phyloP scores from a whole-genome alignment of 345 rosid species.

The Conringia planisiliqua region DNA sequence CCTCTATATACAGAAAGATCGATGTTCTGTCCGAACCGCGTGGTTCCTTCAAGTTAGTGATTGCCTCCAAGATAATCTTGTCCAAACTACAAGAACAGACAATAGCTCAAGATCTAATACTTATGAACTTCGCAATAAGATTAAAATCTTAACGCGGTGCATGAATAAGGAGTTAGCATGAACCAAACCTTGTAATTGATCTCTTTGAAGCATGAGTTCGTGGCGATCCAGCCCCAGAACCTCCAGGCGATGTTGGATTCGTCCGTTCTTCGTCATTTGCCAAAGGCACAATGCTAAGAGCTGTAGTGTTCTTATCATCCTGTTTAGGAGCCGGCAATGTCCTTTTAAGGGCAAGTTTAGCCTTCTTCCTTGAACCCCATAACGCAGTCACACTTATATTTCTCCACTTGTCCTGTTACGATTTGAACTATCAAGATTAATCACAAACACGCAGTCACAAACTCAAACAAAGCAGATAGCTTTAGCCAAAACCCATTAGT shows the following conservation, averaged over 20 bases:
- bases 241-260: conserved; percentile 57
- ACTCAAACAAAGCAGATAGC: neutral
- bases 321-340: conserved; percentile 43
- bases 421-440: conserved; percentile 17
- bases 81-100: conserved; percentile 61
- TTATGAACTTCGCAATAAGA: neutral
- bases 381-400: conserved; percentile 89
- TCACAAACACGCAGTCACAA: neutral
- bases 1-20: conserved; percentile 79
- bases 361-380: conserved; percentile 92
- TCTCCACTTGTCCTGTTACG: conserved; percentile 95
- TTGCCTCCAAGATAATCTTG: conserved; percentile 71
- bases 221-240: conserved; percentile 41
- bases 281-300: conserved; percentile 33
- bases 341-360: conserved; percentile 74
- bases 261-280: conserved; percentile 49
- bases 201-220: conserved; percentile 48
- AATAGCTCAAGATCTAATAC: conserved; percentile 12
- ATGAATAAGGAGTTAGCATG: conserved; percentile 1
- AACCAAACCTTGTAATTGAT: conserved; percentile 56
- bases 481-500: neutral
- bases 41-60: conserved; percentile 71
- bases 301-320: conserved; percentile 41
- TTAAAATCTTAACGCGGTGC: neutral
- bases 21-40: conserved; percentile 83